These are phyloP conservation scores for Mucor racemosus DNA, from an alignment of 371 early-diverging fungal species.

Conservation along the genomic window DNA sequence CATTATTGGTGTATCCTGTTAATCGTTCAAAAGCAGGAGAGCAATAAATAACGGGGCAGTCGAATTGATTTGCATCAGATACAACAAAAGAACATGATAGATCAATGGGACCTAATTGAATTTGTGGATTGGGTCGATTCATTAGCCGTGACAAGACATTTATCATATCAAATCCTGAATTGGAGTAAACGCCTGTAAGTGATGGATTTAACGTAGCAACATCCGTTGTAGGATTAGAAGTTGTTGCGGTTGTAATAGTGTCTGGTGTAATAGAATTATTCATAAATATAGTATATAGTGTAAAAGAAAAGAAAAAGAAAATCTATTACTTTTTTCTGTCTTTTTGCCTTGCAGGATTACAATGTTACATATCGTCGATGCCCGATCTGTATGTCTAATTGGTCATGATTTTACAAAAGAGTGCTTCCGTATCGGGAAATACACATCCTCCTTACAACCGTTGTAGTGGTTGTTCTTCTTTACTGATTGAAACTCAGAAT, in stretches of 20 bases:
- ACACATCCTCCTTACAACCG: background rate
- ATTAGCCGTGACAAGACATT: slow-evolving; percentile 42
- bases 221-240: background rate
- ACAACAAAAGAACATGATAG: slow-evolving; percentile 61
- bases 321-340: too few relatives aligned
- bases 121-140: slow-evolving; percentile 50
- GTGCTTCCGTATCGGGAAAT: background rate
- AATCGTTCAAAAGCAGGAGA: slow-evolving; percentile 62
- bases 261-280: background rate
- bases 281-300: too few relatives aligned
- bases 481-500: background rate
- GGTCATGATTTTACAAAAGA: background rate
- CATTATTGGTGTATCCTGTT: slow-evolving; percentile 59
- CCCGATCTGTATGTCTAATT: background rate
- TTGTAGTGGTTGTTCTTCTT: background rate
- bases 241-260: background rate
- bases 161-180: slow-evolving; percentile 67
- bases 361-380: too few relatives aligned
- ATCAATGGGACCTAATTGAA: slow-evolving; percentile 65
- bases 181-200: slow-evolving; percentile 44
- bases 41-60: slow-evolving; percentile 60
- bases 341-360: too few relatives aligned
- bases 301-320: too few relatives aligned
- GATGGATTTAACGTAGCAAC: background rate
- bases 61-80: slow-evolving; percentile 49